Conservation (phyloP, 352 stramenopile species). For the Elongisporangium undulatum region DNA sequence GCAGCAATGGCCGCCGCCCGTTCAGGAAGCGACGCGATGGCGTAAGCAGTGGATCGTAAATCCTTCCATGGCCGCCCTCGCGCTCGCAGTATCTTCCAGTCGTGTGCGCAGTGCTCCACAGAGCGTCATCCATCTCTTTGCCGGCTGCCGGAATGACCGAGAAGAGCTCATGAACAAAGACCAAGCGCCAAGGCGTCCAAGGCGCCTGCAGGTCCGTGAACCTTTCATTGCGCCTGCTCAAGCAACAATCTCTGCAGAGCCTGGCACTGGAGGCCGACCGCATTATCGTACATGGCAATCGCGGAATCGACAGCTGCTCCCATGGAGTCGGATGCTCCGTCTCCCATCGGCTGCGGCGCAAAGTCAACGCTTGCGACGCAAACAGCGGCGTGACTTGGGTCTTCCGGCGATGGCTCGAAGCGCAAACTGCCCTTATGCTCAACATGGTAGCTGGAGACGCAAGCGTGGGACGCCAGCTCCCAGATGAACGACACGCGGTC, state of each 20-base stretch:
- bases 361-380: background rate
- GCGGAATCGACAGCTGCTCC: background rate
- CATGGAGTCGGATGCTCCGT: background rate
- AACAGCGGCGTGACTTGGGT: background rate
- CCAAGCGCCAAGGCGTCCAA: no score
- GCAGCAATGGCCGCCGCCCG: no score
- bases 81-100: no score
- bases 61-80: no score
- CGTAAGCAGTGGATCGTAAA: no score
- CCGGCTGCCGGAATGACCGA: no score
- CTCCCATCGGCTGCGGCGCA: background rate
- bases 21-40: background rate
- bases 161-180: no score
- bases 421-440: background rate
- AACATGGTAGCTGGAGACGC: background rate
- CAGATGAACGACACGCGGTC: background rate
- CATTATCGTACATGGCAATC: background rate
- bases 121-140: no score
- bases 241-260: background rate
- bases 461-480: background rate
- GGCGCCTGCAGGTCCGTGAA: no score
- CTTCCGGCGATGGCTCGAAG: background rate
- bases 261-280: background rate
- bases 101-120: no score
- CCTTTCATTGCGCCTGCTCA: no score